Base-by-base conservation (phyloP, 2,329 filamentous ascomycete species). In the Mycosphaerella sp. region DNA sequence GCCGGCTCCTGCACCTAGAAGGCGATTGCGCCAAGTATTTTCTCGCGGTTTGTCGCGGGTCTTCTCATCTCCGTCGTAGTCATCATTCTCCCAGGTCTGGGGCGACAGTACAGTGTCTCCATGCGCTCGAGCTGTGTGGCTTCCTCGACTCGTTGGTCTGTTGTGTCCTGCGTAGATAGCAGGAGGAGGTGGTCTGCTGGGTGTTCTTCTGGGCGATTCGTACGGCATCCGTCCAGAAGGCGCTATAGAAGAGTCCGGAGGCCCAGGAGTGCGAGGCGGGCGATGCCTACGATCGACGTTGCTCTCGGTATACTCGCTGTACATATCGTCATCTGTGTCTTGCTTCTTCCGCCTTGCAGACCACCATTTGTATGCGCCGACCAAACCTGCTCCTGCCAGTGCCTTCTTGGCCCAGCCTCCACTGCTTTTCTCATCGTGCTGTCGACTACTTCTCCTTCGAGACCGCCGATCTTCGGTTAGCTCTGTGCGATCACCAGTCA, bases 361-460 rank as follows among this genome's bases (percentile, higher is more conserved):
- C 13, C 76, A 76, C 53, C 78, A 79, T 46, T 84, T 62, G 18
- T 79, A 81, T 30, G 76, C 79, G 6, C 79, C 80, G 17, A 79
- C 73, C 44, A 76, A 77, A 17, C 80, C 78, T 5, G 77, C 79
- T 32, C 73, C 75, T 28, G 76, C 75, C 49, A 80, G 65, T 10
- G 72, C 70, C 30, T 74, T 76, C 44, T 76, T 65, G 21, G 68
- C 69, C 59, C 72, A 72, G 50, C 64, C 61, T 42, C 55, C 59
- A 44, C 50, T 51, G 7, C 39, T 21, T 27, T 55, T 55, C 32
- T 54, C 52, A 16, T 48, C 44, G 25, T 40, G 9, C 10, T 13
- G 27, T 18, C 18, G 39, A 17, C 44, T 44, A 41, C 44, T 48
- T 42, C 69, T 64, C 25, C 48, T 47, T 18, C 52, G 44, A 27